Evolutionary conservation across 768 basidiomycete species (phyloP).

Genomic region (Ephemerocybe angulata): DNA sequence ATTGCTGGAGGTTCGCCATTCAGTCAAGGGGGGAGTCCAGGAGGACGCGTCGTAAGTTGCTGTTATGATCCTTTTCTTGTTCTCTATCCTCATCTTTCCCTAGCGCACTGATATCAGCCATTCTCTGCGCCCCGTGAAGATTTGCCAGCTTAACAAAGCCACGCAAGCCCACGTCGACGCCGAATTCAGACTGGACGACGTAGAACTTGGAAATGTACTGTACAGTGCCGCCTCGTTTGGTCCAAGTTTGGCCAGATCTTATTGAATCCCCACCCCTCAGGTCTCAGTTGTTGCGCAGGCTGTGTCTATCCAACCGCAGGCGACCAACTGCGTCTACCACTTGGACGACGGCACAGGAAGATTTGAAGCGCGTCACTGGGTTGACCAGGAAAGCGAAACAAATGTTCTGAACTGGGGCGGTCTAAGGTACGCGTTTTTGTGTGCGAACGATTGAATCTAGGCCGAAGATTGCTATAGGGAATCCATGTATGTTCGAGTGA

Average conservation of each 20-base stretch:
- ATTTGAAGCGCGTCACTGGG: conserved; percentile 80
- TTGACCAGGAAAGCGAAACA: conserved; percentile 59
- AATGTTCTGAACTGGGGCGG: conserved; percentile 47
- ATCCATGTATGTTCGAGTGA: conserved; percentile 73
- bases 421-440: conserved; percentile 36
- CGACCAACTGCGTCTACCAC: conserved; percentile 77
- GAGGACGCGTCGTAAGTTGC: too few relatives aligned
- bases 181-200: conserved; percentile 80
- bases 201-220: conserved; percentile 74
- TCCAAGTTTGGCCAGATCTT: conserved; percentile 5
- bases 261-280: conserved; percentile 11
- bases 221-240: neutral
- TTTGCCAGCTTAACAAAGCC: conserved; percentile 71
- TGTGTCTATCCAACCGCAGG: conserved; percentile 57
- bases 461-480: too few relatives aligned
- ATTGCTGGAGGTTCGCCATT: neutral
- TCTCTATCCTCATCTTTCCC: too few relatives aligned
- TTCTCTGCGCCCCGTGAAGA: conserved; percentile 64
- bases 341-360: conserved; percentile 85
- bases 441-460: conserved; percentile 2
- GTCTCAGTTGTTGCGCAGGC: conserved; percentile 46
- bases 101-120: conserved; percentile 1
- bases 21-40: neutral
- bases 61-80: too few relatives aligned
- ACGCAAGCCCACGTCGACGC: conserved; percentile 85